A percentile compares a stretch with the other conserved stretches of the same genome.
phyloP scores from a whole-genome alignment of 106 monocot species.

The Dendrobium catenatum region DNA sequence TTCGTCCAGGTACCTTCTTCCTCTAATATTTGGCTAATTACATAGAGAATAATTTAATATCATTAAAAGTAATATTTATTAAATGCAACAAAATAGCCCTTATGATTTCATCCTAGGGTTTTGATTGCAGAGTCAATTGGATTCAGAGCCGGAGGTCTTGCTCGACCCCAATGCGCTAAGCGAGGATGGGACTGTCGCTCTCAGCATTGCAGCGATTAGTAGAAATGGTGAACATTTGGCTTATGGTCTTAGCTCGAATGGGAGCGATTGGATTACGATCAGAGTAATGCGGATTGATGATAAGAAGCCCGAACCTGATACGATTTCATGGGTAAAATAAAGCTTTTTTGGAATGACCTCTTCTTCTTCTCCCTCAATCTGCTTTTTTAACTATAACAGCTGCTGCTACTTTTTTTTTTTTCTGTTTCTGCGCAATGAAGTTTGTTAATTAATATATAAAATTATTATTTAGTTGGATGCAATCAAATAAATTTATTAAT shows the following conservation, averaged over 20 bases:
- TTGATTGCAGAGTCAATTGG: slow-evolving; percentile 41
- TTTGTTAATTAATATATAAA: no score
- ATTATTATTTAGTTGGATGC: no score
- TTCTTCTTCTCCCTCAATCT: neutral
- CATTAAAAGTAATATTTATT: no score
- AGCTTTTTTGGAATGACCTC: neutral
- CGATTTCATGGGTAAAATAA: slow-evolving; percentile 75
- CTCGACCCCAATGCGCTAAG: slow-evolving; percentile 79
- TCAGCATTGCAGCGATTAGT: slow-evolving; percentile 39
- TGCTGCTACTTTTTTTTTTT: no score
- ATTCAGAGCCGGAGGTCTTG: slow-evolving; percentile 56
- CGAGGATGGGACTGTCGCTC: slow-evolving; percentile 71
- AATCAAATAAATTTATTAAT: no score
- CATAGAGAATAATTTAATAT: no score
- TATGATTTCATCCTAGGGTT: neutral
- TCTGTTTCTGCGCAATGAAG: no score
- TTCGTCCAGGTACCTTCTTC: slow-evolving; percentile 49
- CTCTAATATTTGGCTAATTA: no score
- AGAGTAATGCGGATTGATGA: slow-evolving; percentile 72
- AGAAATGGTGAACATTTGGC: slow-evolving; percentile 65
- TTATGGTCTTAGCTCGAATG: slow-evolving; percentile 74
- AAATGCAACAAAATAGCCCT: no score
- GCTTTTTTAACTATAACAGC: no score
- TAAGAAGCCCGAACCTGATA: slow-evolving; percentile 43
- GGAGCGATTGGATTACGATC: slow-evolving; percentile 92